Base-by-base conservation (phyloP, 1,139 yeast genomes). In the Debaryomycetaceae sp. region DNA sequence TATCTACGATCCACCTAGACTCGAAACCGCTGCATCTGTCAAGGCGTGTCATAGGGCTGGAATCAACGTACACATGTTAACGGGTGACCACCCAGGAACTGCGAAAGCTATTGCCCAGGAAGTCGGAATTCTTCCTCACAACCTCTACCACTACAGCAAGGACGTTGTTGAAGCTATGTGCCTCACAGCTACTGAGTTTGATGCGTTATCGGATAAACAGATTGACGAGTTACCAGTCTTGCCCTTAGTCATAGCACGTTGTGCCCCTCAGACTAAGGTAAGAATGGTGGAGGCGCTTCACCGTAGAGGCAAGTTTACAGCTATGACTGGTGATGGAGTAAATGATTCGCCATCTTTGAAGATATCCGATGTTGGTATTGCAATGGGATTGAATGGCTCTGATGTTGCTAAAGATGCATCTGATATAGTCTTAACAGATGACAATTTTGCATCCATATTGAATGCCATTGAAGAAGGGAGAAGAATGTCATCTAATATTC, bases 261-360 rank as follows among this genome's bases (percentile, higher is more conserved):
- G 95, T 68, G 87, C 95, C 9, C 95, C 95, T 4, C 87, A 84
- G 60, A 86, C 95, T 33, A 87, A 87, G 60, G 95, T 86, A 22
- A 76, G 90, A 52, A 83, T 87, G 86, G 85, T 87, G 57, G 91
- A 86, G 36, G 93, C 95, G 0, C 72, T 87, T 38, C 93, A 86
- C 56, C 79, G 95, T 51, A 76, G 91, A 49, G 63, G 72, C 17
- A 81, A 80, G 51, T 84, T 81, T 58, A 82, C 85, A 52, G 95
- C 93, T 33, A 87, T 86, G 95, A 86, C 95, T 37, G 95, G 95
- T 54, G 95, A 86, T 63, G 95, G 95, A 54, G 91, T 86, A 42
- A 87, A 87, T 60, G 95, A 87, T 62, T 85, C 93, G 4, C 95
- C 95, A 17, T 81, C 89, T 5, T 73, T 87, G 63, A 85, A 85